Conservation (phyloP, 1,139 yeast species). For the Protomyces arabidopsidicola region DNA sequence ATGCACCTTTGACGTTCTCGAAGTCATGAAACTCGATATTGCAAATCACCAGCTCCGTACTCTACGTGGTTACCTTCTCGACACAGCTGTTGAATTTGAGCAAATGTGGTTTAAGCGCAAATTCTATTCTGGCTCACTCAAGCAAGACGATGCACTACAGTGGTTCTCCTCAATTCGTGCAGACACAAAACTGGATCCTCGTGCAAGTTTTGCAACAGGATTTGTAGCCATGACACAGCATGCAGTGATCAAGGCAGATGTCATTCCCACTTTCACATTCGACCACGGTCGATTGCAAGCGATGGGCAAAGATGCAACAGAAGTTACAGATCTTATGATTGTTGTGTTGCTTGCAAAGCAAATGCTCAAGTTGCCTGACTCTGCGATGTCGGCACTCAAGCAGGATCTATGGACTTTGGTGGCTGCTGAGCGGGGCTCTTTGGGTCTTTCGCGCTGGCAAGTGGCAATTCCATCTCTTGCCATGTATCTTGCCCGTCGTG, state of each 20-base stretch:
- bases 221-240: neutral
- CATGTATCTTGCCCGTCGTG: constrained; percentile 3
- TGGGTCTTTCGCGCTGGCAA: neutral
- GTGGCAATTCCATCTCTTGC: constrained; percentile 11
- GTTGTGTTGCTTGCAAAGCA: constrained; percentile 7
- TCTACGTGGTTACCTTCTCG: constrained; percentile 74
- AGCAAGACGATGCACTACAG: neutral
- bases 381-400: neutral
- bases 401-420: constrained; percentile 8
- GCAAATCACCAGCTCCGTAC: constrained; percentile 91
- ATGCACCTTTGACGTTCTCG: constrained; percentile 74
- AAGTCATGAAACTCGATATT: constrained; percentile 88
- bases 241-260: neutral
- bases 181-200: neutral
- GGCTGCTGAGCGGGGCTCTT: neutral
- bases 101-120: constrained; percentile 49
- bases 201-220: constrained; percentile 1
- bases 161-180: constrained; percentile 1
- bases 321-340: constrained; percentile 2
- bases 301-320: constrained; percentile 9
- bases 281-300: constrained; percentile 15
- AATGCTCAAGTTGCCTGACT: neutral
- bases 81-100: constrained; percentile 89
- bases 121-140: neutral
- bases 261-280: constrained; percentile 9